Evolutionary conservation across 2,329 filamentous ascomycete genomes (phyloP).

Genomic region (Madurella fahalii): DNA sequence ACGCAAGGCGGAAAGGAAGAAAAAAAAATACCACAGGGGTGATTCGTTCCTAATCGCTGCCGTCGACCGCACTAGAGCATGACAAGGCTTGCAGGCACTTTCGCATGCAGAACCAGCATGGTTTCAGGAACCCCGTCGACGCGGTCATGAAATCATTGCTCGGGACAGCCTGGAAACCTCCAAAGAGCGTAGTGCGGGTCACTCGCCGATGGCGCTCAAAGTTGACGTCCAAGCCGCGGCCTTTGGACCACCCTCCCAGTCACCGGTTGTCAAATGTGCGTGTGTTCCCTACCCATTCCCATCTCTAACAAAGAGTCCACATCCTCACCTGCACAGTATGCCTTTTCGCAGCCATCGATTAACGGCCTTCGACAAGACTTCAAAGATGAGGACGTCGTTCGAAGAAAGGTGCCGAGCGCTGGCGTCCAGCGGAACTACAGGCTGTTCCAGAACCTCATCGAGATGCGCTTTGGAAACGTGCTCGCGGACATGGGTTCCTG

Average conservation of each 20-base stretch:
- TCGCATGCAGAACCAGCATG: conserved; percentile 18
- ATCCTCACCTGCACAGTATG: not conserved
- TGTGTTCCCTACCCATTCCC: not conserved
- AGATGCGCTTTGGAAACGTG: conserved; percentile 34
- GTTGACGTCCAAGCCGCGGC: not conserved
- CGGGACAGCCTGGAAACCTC: conserved; percentile 18
- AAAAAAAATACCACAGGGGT: not conserved
- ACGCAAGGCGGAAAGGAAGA: not conserved
- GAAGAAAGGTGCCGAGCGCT: not conserved
- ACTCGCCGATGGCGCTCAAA: conserved; percentile 5
- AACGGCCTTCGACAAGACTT: conserved; percentile 5
- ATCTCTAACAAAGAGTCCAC: not conserved
- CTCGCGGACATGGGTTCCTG: conserved; percentile 30
- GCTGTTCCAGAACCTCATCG: conserved; percentile 28
- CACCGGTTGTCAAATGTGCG: not conserved
- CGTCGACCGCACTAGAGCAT: not conserved
- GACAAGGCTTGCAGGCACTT: not conserved
- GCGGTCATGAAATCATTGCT: conserved; percentile 27
- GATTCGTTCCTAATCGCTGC: not conserved
- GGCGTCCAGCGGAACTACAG: conserved; percentile 22
- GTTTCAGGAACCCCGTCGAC: conserved; percentile 10
- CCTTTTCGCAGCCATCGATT: not conserved
- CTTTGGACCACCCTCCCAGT: not conserved
- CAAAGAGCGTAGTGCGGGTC: conserved; percentile 9
- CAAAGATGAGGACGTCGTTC: not conserved